Evolutionary conservation across 75 land plant genomes (phyloP).

Genomic region (Larix kaempferi): DNA sequence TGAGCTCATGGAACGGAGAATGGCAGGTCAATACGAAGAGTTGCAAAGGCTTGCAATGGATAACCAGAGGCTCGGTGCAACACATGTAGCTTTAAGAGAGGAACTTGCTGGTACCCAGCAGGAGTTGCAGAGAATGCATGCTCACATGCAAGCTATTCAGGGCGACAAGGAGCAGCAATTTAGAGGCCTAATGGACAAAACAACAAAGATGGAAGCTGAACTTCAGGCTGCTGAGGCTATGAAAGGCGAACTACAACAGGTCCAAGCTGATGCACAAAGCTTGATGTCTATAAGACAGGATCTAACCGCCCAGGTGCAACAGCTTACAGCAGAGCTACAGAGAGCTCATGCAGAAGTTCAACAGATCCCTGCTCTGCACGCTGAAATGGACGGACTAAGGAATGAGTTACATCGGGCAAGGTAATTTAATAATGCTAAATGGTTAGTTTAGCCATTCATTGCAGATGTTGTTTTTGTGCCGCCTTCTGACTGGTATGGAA

Average conservation of each 20-base stretch:
- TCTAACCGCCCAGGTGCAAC: conserved; percentile 44
- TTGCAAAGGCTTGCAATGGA: conserved; percentile 65
- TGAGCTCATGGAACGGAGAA: conserved; percentile 71
- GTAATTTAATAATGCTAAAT: conserved; percentile 14
- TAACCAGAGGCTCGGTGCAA: conserved; percentile 86
- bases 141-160: conserved; percentile 45
- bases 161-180: conserved; percentile 67
- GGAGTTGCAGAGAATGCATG: conserved; percentile 64
- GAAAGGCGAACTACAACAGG: conserved; percentile 54
- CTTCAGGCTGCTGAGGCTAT: conserved; percentile 46
- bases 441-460: not conserved
- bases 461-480: not conserved
- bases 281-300: conserved; percentile 65
- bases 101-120: conserved; percentile 81
- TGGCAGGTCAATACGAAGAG: conserved; percentile 73
- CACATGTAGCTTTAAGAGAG: conserved; percentile 77
- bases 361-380: conserved; percentile 54
- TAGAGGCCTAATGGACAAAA: conserved; percentile 54
- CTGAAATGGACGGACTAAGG: conserved; percentile 67
- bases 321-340: conserved; percentile 61
- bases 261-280: conserved; percentile 50
- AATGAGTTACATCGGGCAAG: conserved; percentile 75
- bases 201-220: conserved; percentile 64
- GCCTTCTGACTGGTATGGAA: not conserved
- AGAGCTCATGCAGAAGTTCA: conserved; percentile 56